Base-by-base conservation (phyloP, 352 stramenopile species). In the Globisporangium okanoganense region DNA sequence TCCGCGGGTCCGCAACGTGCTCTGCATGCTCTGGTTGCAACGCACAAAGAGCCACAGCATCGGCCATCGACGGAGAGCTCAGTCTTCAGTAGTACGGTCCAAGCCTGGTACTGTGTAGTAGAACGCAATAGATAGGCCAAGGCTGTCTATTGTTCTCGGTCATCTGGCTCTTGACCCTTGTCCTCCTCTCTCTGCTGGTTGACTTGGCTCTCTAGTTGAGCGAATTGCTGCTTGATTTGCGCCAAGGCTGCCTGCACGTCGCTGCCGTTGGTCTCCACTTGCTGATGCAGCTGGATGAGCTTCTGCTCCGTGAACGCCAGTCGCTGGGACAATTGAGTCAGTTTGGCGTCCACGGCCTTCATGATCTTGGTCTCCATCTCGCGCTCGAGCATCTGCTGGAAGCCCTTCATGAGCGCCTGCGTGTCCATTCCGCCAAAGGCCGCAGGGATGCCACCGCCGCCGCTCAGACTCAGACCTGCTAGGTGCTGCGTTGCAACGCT, bases 351-450 rank as follows among this genome's bases (percentile, higher is more conserved):
- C 3, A 94, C 62, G 1, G 70, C 78, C 0, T 49, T 71, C 12
- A 67, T 61, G 67, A 92, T 87, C 52, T 90, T 92, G 24, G 64
- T 70, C 62, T 92, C 81, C 56, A 92, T 74, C 29, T 92, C 70
- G 2, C 63, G 69, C 69, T 90, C 72, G 48, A 92, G 58, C 18
- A 67, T 82, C 63, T 88, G 76, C 49, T 92, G 82, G 18, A 91
- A 76, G 27, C 61, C 68, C 38, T 66, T 57, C 47, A 94, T 49
- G 3, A 90, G 33, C 53, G 47, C 55, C 27, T 82, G 72, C 27
- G 82, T 65, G n/a, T 75, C 73, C 24, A 75, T 27, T 8, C n/a
- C 58, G 5, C 65, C 56, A 10, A 61, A 13, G 6, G 27, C 48
- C 10, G 16, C 48, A 38, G 16, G 16, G 18, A 41, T 52, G 8